Base-by-base conservation (phyloP, 805 yeast species). In the Phaffomyces thermotolerans region DNA sequence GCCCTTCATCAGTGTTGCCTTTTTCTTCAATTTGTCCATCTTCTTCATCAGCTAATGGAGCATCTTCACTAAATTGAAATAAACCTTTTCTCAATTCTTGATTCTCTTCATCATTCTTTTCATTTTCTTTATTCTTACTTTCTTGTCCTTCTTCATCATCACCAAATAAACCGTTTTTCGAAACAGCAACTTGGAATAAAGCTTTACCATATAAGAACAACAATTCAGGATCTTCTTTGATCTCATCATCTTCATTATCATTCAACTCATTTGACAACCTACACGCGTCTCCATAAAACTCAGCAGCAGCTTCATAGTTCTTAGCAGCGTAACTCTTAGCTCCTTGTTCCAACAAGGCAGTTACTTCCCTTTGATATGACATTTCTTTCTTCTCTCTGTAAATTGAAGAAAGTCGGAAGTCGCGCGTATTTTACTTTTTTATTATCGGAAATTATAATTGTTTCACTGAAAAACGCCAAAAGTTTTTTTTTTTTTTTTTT, bases 191-290 rank as follows among this genome's bases (percentile, higher is more conserved):
- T 49, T 81, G 84, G 64, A 82, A 89, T 32, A 90, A 63, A 1
- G 95, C 79, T 59, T 80, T 79, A 3, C 96, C 96, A 51, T 89
- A 89, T 34, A 84, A 62, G 51, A 73, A 78, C 54, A 89, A 67
- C 51, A 87, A 69, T 48, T 85, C 85, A 6, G 93, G 83, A 48
- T 76, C 75, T 50, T 88, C 95, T 37, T 75, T 74, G 14, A 27
- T 27, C 29, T 10, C 29, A 27, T 27, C 29, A 10, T 27, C 29
- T 10, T 27, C 29, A 27, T 27, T 5, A 13, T 72, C 68, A 20
- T 71, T 65, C 34, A 69, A 69, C 12, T 65, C 64, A 40, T 78
- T 72, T 51, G 65, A 71, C 36, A 60, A 48, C 45, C 75, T 82
- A 58, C 95, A 87, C 1, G 93, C 89, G 44, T 79, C 78, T 0